Evolutionary conservation across 345 rosid species (phyloP).

Genomic region (Eucalyptus viminalis): DNA sequence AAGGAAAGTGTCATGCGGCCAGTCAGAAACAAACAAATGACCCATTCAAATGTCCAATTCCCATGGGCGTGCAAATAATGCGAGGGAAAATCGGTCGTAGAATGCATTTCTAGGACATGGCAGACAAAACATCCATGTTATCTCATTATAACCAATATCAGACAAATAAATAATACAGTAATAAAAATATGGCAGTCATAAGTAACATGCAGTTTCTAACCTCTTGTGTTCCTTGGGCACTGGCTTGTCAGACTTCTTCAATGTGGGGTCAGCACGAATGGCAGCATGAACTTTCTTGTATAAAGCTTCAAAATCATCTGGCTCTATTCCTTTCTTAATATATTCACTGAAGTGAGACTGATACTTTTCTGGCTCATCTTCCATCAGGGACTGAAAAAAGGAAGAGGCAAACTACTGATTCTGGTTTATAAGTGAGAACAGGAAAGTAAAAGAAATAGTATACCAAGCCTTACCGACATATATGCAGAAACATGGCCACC

Average conservation of each 20-base stretch:
- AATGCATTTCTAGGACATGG: not conserved
- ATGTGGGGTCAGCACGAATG: slow-evolving; percentile 53
- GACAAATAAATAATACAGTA: not conserved
- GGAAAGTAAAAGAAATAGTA: not conserved
- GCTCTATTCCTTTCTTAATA: slow-evolving; percentile 42
- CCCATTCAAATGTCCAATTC: not conserved
- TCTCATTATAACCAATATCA: not conserved
- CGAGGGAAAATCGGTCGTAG: not conserved
- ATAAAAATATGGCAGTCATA: not conserved
- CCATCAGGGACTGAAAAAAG: slow-evolving; percentile 29
- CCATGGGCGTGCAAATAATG: not conserved
- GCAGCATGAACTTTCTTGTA: slow-evolving; percentile 76
- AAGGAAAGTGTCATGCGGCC: not conserved
- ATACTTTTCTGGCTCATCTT: slow-evolving; percentile 65
- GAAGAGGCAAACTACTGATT: not conserved
- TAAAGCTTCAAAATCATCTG: slow-evolving; percentile 46
- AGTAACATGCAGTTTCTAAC: not conserved
- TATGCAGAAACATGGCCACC: slow-evolving; percentile 75
- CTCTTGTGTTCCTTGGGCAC: slow-evolving; percentile 52
- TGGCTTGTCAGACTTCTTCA: slow-evolving; percentile 38
- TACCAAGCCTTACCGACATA: slow-evolving; percentile 37
- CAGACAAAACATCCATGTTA: not conserved
- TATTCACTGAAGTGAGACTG: slow-evolving; percentile 59
- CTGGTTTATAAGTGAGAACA: not conserved
- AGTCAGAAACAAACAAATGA: not conserved